Base-by-base conservation (phyloP, 257 asterid genomes). In the Scutellaria galericulata region DNA sequence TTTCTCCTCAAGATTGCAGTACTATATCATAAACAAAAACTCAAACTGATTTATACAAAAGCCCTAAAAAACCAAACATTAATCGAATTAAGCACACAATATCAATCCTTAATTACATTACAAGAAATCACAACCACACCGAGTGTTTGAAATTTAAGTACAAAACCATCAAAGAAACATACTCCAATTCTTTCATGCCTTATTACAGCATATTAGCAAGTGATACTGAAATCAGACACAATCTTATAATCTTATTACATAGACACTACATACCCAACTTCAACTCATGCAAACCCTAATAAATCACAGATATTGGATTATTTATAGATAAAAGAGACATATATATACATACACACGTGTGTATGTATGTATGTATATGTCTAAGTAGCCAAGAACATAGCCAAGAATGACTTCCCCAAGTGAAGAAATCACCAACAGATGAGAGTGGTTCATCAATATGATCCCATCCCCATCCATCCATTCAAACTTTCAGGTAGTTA, bases 341-440 rank as follows among this genome's bases (percentile, higher is more conserved):
- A 2, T 7, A 45, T 45, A 45, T 2, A 44, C 4, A 44, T 13
- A 55, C 7, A 69, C 22, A 41, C 9, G 13, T 59, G 9, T 71
- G 7, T 59, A 58, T 9, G 10, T 9, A 20, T 8, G 52, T 24
- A 46, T 46, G 4, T 11, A 11, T 47, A 13, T 0, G 20, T 7
- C 15, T 18, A 18, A 18, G 18, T 18, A 37, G 12, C 11, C 11
- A 15, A 52, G 70, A 27, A 14, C 52, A 35, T 78, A 90, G 95
- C 96, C 96, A 90, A 88, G 95, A 78, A 90, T 88, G 95, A 82
- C 20, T 82, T 87, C 91, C 93, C 95, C 60, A 6, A 44, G 40
- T 47, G 63, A 31, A 73, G 74, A 62, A 69, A 68, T 75, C 80
- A 75, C 71, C 44, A 15, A 66, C 37, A 31, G 37, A 77, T 59